Base-by-base conservation (phyloP, 2,329 filamentous ascomycete species). In the Coniochaeta hoffmannii region DNA sequence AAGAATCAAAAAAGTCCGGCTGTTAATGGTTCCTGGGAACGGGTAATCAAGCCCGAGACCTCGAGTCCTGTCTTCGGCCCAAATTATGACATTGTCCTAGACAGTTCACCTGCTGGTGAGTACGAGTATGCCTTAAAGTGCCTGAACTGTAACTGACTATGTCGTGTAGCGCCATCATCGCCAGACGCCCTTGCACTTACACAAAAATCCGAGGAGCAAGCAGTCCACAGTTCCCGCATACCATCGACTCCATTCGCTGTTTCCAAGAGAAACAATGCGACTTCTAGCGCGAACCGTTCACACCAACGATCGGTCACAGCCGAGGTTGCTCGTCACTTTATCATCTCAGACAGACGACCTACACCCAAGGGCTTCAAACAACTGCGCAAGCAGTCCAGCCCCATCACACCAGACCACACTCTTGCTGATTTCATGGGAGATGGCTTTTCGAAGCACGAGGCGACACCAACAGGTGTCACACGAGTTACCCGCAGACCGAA, bases 341-440 rank as follows among this genome's bases (percentile, higher is more conserved):
- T 64, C 11, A 57, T 63, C 12, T 63, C 62, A 35, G 57, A 61
- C 50, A 61, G 57, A 17, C 17, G 17, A 14, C 50, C 54, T 2
- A 53, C 58, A 5, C 38, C 59, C 4, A 51, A 56, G n/a, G 61
- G 60, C 4, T 64, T 58, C 50, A 65, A 65, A 51, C 55, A 59
- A 34, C 53, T 64, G n/a, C 59, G 59, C 49, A 50, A 50, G 10
- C 55, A 38, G 7, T 11, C 51, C 4, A 35, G 46, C 15, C 32
- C 24, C 24, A 35, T 28, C 4, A 35, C 28, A 5, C 38, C 24
- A 4, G n/a, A 19, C 0, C 30, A 7, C n/a, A 12, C 15, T 9
- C 36, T 34, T 11, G 46, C 38, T 2, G 57, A 57, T 30, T 44
- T 36, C 6, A 54, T 53, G 3, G 63, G 61, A 6, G 63, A 65